Evolutionary conservation across 352 stramenopile species (phyloP).

Genomic region (Phytophthora megakarya): DNA sequence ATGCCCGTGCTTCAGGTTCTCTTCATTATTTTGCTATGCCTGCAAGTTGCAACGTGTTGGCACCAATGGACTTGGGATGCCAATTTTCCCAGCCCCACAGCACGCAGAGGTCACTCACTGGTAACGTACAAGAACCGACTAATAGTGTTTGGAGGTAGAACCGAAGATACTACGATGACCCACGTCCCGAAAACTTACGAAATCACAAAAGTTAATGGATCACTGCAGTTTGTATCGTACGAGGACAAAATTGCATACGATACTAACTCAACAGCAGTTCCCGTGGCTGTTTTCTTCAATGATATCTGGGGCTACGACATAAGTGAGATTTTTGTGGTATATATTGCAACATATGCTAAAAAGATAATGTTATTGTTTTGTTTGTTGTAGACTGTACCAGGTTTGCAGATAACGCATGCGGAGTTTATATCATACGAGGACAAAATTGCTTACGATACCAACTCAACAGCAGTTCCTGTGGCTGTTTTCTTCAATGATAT

Average conservation of each 20-base stretch:
- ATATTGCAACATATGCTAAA: conserved; percentile 1
- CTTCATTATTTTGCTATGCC: conserved; percentile 9
- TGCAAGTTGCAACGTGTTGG: conserved; percentile 51
- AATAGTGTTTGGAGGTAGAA: conserved; percentile 93
- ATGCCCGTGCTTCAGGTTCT: conserved; percentile 19
- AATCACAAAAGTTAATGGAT: conserved; percentile 76
- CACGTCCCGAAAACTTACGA: conserved; percentile 95
- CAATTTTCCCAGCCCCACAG: conserved; percentile 60
- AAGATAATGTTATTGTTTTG: background rate
- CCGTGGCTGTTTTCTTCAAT: conserved; percentile 93
- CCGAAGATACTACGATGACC: conserved; percentile 82
- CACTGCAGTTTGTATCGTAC: conserved; percentile 89
- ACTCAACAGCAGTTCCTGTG: conserved; percentile 67
- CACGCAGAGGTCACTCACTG: conserved; percentile 86
- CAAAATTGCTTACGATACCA: conserved; percentile 61
- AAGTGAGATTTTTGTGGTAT: conserved; percentile 39
- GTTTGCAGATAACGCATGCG: no score
- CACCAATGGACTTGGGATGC: conserved; percentile 83
- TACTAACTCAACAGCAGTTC: conserved; percentile 52
- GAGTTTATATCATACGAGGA: conserved; percentile 91
- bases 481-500: conserved; percentile 96
- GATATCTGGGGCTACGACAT: conserved; percentile 97
- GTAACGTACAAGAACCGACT: conserved; percentile 81
- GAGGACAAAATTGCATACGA: conserved; percentile 79
- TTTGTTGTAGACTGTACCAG: conserved; percentile 63